Evolutionary conservation across 306 rosid species (phyloP), one percentile per base, ranked within the genome.

Genomic region (Mimosa pudica): DNA sequence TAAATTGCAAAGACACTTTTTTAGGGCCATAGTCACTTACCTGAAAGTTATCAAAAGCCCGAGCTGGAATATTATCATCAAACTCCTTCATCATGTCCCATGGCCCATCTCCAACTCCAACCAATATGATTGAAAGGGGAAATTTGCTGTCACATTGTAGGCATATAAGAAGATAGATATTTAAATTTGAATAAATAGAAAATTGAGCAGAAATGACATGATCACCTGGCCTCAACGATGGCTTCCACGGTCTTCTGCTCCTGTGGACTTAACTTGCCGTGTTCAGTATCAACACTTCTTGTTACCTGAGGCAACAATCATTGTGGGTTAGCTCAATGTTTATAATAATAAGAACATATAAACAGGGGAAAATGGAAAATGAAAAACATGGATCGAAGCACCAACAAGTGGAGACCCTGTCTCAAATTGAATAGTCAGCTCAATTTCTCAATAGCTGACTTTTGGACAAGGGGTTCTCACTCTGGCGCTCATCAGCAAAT

Each of bases 51-150:
- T 95, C 99, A 7, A 95, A 93, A 41, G 77, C 90, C 24, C 99
- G 90, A 66, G 97, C 78, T 24, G 99, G 99, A 64, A 93, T 95
- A 77, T 95, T 95, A 86, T 95, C 99, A 67, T 92, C 99, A 44
- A 95, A 95, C 71, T 91, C 94, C 85, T 83, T 87, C 99, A 95
- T 95, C 93, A 84, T 95, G 85, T 95, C 98, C 99, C 99, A 95
- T 33, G 99, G 99, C 54, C 99, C 99, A 85, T 95, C 99, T 77
- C 99, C 99, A 77, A 95, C 99, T 67, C 99, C 99, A 69, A 92
- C 96, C 84, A 95, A 81, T 70, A 95, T 83, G 79, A 95, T 95
- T 74, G 99, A 95, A 57, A 95, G 93, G 32, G 99, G 99, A 68
- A 86, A 90, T 62, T 95, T 91, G 84, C 99, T 95, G 94, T 44